Base-by-base conservation (phyloP, 768 basidiomycete genomes). In the Infundibulicybe gibba region DNA sequence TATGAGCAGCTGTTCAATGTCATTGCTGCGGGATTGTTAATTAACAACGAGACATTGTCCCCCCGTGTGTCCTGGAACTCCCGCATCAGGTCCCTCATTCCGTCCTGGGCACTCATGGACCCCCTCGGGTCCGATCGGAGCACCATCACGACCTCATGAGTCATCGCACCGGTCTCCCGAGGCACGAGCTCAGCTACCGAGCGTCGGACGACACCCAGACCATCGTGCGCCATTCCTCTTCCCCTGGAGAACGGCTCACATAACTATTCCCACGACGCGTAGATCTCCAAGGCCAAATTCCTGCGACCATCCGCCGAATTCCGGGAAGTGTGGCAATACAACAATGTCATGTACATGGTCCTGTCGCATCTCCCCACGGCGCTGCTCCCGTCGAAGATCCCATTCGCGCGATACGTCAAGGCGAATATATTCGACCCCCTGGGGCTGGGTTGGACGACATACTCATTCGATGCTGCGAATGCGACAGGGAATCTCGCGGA, bases 391-490 rank as follows among this genome's bases (percentile, higher is more conserved):
- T 50, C 49, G 17, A 45, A 43, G 41, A 41, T 35, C 39, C 46
- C 51, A 5, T 59, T 59, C 41, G 54, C 58, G 15, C 52, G 49
- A n/a, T n/a, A n/a, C n/a, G n/a, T n/a, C n/a, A n/a, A n/a, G n/a
- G n/a, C n/a, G n/a, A n/a, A n/a, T n/a, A 13, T 62, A 59, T 55
- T 67, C 21, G 54, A 51, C 11, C 58, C 57, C 0, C 52, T 66
- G 3, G 57, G 60, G 1, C 47, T 65, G 55, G 54, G 52, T 12
- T 48, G 52, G 2, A 60, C 63, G 5, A 63, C 62, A 0, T 65
- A 61, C 47, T 62, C 59, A 3, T 59, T 53, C n/a, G 49, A 55
- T n/a, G 44, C 55, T 63, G n/a, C n/a, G n/a, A n/a, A n/a, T n/a
- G n/a, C n/a, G n/a, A n/a, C n/a, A n/a, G n/a, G n/a, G n/a, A n/a